Conservation (phyloP, 306 rosid genomes). For the Cicer bijugum region DNA sequence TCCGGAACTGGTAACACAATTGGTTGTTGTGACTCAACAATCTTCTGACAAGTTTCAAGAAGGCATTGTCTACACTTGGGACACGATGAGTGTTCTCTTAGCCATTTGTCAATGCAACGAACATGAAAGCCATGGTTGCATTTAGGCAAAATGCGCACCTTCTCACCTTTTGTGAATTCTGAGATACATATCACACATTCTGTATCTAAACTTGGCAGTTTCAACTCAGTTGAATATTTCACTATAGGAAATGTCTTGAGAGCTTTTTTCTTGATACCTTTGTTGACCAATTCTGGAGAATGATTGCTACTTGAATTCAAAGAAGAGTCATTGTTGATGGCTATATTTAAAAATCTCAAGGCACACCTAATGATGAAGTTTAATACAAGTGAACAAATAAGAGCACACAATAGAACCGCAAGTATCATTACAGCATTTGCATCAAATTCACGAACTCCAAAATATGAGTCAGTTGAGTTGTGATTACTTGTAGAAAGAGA, state of each 20-base stretch:
- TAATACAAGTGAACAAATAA: slow-evolving; percentile 74
- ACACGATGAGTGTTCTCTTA: slow-evolving; percentile 79
- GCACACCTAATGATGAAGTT: slow-evolving; percentile 76
- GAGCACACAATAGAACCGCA: slow-evolving; percentile 76
- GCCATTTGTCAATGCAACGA: slow-evolving; percentile 85
- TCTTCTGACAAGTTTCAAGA: slow-evolving; percentile 67
- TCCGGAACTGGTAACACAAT: slow-evolving; percentile 47
- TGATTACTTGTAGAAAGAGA: slow-evolving; percentile 32
- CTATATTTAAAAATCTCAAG: slow-evolving; percentile 57
- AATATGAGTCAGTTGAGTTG: slow-evolving; percentile 35
- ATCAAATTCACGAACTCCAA: slow-evolving; percentile 55
- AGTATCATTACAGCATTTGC: slow-evolving; percentile 83
- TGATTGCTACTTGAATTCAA: neutral
- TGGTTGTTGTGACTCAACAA: slow-evolving; percentile 51
- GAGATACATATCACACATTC: slow-evolving; percentile 83
- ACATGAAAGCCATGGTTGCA: slow-evolving; percentile 91
- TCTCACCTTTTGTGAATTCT: slow-evolving; percentile 64
- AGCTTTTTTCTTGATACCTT: slow-evolving; percentile 75
- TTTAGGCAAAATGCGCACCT: slow-evolving; percentile 73
- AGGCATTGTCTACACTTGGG: slow-evolving; percentile 86
- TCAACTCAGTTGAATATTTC: slow-evolving; percentile 58
- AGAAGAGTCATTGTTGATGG: slow-evolving; percentile 44
- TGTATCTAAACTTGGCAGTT: slow-evolving; percentile 56
- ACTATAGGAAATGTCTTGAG: slow-evolving; percentile 65
- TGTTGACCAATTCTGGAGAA: slow-evolving; percentile 44